Conservation (phyloP, 2,329 filamentous ascomycete genomes). For the Chaetothyriales sp. region DNA sequence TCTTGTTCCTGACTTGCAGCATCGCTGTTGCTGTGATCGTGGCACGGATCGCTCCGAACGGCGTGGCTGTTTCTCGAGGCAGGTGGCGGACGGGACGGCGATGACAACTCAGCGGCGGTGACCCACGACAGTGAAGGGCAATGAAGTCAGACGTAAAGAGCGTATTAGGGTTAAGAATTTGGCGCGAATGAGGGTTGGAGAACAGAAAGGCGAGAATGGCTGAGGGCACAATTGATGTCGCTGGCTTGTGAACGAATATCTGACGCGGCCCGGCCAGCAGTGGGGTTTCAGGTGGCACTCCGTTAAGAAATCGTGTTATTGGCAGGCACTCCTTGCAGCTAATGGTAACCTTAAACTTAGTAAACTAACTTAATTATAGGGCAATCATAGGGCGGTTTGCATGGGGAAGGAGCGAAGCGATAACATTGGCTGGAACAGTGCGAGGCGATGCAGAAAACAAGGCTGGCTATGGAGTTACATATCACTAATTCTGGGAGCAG, state of each 20-base stretch:
- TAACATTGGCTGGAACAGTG: too few species aligned
- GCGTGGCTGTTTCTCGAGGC: background rate
- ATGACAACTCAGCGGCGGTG: too few species aligned
- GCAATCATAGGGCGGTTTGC: too few species aligned
- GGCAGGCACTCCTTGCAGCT: too few species aligned
- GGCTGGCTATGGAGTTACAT: background rate
- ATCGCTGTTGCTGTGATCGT: background rate
- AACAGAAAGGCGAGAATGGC: background rate
- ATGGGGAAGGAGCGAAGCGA: too few species aligned
- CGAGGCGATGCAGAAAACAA: too few species aligned
- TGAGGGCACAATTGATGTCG: background rate
- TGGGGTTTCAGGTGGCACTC: too few species aligned
- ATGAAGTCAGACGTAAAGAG: background rate
- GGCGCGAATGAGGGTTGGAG: background rate
- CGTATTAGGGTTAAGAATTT: background rate
- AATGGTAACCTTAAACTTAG: too few species aligned
- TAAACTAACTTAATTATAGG: too few species aligned
- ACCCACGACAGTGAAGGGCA: background rate
- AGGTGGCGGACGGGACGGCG: background rate
- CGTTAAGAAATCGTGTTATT: too few species aligned
- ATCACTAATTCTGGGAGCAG: conserved; percentile 7
- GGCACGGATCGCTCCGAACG: background rate
- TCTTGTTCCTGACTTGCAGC: background rate
- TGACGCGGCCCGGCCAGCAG: too few species aligned
- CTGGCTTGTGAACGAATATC: too few species aligned